Conservation (phyloP, 2,329 filamentous ascomycete genomes). For the Fusarium agapanthi region DNA sequence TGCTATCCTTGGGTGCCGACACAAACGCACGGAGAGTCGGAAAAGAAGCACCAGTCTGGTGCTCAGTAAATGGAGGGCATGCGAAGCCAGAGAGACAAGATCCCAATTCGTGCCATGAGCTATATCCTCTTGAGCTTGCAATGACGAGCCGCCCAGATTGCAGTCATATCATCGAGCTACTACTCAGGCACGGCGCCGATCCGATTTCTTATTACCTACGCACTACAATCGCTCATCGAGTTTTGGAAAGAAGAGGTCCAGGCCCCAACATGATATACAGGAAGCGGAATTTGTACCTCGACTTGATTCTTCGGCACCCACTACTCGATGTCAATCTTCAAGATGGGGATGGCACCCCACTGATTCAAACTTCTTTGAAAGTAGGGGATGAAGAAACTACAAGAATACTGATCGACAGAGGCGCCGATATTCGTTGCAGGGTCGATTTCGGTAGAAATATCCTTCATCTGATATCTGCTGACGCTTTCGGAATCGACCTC, state of each 20-base stretch:
- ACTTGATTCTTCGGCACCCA: neutral
- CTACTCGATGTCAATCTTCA: neutral
- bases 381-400: rapidly evolving
- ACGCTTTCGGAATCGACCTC: neutral
- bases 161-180: rapidly evolving
- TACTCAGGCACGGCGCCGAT: neutral
- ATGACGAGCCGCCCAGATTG: neutral
- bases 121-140: neutral
- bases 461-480: neutral
- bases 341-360: rapidly evolving
- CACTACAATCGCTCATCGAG: rapidly evolving
- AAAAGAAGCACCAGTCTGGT: rapidly evolving
- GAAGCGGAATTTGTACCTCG: neutral
- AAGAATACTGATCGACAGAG: neutral
- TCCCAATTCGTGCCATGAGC: neutral
- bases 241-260: neutral
- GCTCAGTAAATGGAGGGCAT: rapidly evolving
- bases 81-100: neutral
- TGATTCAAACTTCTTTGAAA: neutral
- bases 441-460: neutral
- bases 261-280: rapidly evolving
- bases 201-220: neutral
- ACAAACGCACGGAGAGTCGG: neutral
- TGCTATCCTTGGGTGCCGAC: rapidly evolving
- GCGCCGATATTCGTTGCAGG: neutral